Evolutionary conservation across 2,329 filamentous ascomycete genomes (phyloP).

Genomic region (Calonectria multiphialidica): DNA sequence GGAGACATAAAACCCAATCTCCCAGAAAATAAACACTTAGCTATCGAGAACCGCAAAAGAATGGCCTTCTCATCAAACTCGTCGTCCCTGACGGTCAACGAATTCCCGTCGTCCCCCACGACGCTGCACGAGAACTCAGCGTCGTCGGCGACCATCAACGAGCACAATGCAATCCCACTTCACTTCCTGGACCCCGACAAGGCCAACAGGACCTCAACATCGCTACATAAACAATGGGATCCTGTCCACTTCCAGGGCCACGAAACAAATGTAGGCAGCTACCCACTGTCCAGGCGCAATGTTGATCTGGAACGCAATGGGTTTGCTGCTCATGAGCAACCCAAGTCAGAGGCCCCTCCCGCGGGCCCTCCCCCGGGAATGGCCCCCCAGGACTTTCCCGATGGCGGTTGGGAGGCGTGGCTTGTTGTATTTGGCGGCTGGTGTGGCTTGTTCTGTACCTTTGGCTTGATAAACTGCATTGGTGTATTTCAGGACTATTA

Average conservation of each 20-base stretch:
- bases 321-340: background rate
- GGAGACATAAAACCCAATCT: background rate
- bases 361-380: constrained; percentile 47
- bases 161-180: background rate
- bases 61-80: constrained; percentile 41
- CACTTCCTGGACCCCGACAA: background rate
- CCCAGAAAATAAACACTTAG: background rate
- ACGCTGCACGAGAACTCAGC: constrained; percentile 39
- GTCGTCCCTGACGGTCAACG: constrained; percentile 43
- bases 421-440: constrained; percentile 64
- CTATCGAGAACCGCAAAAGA: constrained; percentile 2
- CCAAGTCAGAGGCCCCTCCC: constrained; percentile 21
- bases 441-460: constrained; percentile 58
- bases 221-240: constrained; percentile 4
- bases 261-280: constrained; percentile 28
- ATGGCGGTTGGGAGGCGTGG: constrained; percentile 70
- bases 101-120: constrained; percentile 36
- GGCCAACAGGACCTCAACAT: background rate
- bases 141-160: constrained; percentile 24
- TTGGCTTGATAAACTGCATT: constrained; percentile 58
- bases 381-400: constrained; percentile 67
- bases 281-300: constrained; percentile 45
- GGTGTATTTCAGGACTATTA: constrained; percentile 73
- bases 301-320: constrained; percentile 43
- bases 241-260: constrained; percentile 20